These are phyloP conservation scores for Hypericum perforatum DNA, from an alignment of 345 rosid species.

Conservation along the genomic window DNA sequence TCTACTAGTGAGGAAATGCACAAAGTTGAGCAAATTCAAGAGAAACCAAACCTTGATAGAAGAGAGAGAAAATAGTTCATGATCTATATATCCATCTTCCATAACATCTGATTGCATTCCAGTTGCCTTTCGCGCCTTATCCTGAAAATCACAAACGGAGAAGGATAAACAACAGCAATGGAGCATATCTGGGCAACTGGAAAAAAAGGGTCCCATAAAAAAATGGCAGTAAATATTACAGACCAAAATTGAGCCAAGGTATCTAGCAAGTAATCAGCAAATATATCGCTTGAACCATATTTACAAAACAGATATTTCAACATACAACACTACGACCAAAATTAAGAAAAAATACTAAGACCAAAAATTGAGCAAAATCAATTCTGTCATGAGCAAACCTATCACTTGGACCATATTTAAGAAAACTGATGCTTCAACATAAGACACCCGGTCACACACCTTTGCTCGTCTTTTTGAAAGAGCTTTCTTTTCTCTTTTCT, in stretches of 20 bases:
- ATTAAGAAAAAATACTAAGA: too few relatives aligned
- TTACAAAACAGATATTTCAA: too few relatives aligned
- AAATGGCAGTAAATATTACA: too few relatives aligned
- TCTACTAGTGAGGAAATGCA: too few relatives aligned
- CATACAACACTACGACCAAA: too few relatives aligned
- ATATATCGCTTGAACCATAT: too few relatives aligned
- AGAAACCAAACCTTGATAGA: constrained; percentile 61
- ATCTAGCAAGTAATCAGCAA: too few relatives aligned
- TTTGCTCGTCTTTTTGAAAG: constrained; percentile 68
- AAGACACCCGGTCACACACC: constrained; percentile 23
- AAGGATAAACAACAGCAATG: background rate
- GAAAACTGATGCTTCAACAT: constrained; percentile 4
- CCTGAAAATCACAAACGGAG: constrained; percentile 36
- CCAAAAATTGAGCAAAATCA: too few relatives aligned
- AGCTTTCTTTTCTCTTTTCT: constrained; percentile 68
- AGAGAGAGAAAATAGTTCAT: constrained; percentile 78
- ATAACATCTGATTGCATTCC: constrained; percentile 69
- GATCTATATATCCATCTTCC: constrained; percentile 73
- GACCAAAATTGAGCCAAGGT: too few relatives aligned
- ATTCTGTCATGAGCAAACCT: background rate
- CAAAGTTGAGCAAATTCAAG: background rate
- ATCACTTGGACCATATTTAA: background rate
- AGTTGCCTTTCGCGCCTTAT: constrained; percentile 68
- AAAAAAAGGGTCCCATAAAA: too few relatives aligned
- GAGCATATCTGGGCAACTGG: background rate